Percentiles rank a stretch among this genome's conserved stretches.
Evolutionary conservation across 2,329 filamentous ascomycete species (phyloP).

Genomic region (Metarhizium album): DNA sequence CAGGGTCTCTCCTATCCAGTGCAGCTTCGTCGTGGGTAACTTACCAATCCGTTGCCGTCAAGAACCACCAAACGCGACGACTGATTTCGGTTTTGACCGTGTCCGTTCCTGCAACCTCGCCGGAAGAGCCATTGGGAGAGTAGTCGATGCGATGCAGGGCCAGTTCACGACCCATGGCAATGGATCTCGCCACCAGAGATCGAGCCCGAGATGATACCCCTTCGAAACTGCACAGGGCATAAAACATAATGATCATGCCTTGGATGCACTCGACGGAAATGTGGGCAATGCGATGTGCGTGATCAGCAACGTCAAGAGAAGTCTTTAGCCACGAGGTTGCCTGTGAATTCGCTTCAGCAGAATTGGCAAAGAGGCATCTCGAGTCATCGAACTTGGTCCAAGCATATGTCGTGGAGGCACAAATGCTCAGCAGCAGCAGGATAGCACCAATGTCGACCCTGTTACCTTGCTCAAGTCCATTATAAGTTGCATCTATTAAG

Average conservation of each 20-base stretch:
- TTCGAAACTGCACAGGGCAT: constrained; percentile 28
- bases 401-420: constrained; percentile 19
- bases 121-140: constrained; percentile 11
- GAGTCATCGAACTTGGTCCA: constrained; percentile 20
- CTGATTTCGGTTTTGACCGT: constrained; percentile 25
- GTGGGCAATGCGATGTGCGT: constrained; percentile 18
- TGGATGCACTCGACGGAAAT: constrained; percentile 25
- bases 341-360: constrained; percentile 18
- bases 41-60: constrained; percentile 30
- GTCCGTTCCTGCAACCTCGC: constrained; percentile 12
- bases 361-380: constrained; percentile 16
- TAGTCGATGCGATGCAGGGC: constrained; percentile 29
- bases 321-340: constrained; percentile 23
- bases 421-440: constrained; percentile 19
- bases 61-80: constrained; percentile 33
- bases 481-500: constrained; percentile 21
- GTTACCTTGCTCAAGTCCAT: constrained; percentile 15
- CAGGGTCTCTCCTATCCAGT: background rate
- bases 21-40: background rate
- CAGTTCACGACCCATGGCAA: constrained; percentile 22
- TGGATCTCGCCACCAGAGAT: constrained; percentile 17
- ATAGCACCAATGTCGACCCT: constrained; percentile 15
- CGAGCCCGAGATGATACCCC: constrained; percentile 23
- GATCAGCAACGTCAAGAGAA: constrained; percentile 24
- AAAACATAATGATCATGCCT: constrained; percentile 25